Conservation (phyloP, 139 green algal species). For the Trebouxia sp. region DNA sequence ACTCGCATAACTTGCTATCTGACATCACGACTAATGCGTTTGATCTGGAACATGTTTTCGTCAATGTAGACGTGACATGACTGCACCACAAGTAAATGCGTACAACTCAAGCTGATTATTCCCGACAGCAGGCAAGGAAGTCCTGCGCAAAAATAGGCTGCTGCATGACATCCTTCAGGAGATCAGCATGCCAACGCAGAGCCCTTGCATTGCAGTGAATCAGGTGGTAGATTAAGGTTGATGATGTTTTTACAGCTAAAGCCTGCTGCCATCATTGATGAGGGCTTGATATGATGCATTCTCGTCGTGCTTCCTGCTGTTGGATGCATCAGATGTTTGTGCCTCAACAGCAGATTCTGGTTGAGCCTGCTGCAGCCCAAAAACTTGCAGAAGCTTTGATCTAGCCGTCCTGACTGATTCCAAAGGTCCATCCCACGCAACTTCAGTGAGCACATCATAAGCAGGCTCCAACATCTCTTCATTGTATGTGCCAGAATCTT, state of each 20-base stretch:
- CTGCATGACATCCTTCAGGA: too few relatives aligned
- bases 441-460: conserved; percentile 54
- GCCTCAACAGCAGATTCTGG: background rate
- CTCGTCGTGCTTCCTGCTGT: conserved; percentile 45
- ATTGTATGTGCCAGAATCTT: conserved; percentile 37
- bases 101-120: too few relatives aligned
- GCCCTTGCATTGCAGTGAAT: too few relatives aligned
- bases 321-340: too few relatives aligned
- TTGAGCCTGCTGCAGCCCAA: conserved; percentile 24
- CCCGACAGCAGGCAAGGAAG: too few relatives aligned
- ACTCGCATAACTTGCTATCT: background rate
- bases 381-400: conserved; percentile 37
- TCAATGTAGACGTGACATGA: conserved; percentile 21
- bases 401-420: conserved; percentile 49
- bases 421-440: conserved; percentile 67
- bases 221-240: too few relatives aligned
- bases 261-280: conserved; percentile 48
- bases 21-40: too few relatives aligned
- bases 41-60: background rate
- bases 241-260: too few relatives aligned
- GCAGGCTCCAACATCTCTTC: conserved; percentile 41
- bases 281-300: conserved; percentile 69
- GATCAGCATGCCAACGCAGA: too few relatives aligned
- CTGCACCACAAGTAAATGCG: too few relatives aligned
- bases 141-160: too few relatives aligned